phyloP scores from a whole-genome alignment of 345 rosid species.

The Abelmoschus esculentus region DNA sequence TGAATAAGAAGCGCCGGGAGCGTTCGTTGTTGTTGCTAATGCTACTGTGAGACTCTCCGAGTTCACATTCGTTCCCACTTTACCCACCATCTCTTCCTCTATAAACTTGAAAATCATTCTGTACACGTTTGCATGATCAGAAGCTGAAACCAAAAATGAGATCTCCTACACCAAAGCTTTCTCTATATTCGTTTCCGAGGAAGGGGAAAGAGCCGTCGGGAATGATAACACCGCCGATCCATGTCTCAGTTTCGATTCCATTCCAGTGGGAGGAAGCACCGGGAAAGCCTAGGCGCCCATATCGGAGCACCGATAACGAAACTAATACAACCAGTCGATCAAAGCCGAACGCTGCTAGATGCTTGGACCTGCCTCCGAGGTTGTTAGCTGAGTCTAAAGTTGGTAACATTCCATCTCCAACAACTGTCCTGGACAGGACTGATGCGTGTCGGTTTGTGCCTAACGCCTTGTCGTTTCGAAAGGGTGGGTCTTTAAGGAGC shows the following conservation, averaged over 20 bases:
- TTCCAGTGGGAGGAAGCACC: slow-evolving; percentile 94
- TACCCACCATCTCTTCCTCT: neutral
- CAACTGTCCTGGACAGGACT: slow-evolving; percentile 52
- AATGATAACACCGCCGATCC: slow-evolving; percentile 54
- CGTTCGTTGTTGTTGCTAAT: neutral
- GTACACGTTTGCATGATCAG: neutral
- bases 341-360: slow-evolving; percentile 15
- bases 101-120: neutral
- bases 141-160: neutral
- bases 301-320: neutral
- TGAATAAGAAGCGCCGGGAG: slow-evolving; percentile 14
- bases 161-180: slow-evolving; percentile 37
- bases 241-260: slow-evolving; percentile 52
- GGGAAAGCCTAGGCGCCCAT: slow-evolving; percentile 55
- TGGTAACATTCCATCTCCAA: slow-evolving; percentile 39
- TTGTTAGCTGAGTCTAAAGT: slow-evolving; percentile 29
- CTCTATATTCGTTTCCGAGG: slow-evolving; percentile 43
- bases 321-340: neutral
- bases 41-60: neutral
- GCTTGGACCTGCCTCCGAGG: slow-evolving; percentile 69
- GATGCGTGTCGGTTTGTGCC: slow-evolving; percentile 28
- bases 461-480: slow-evolving; percentile 21
- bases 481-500: slow-evolving; percentile 26
- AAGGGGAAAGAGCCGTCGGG: slow-evolving; percentile 22
- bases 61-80: slow-evolving; percentile 1